Base-by-base conservation (phyloP, 768 basidiomycete species). In the Rhizopogon vesiculosus region DNA sequence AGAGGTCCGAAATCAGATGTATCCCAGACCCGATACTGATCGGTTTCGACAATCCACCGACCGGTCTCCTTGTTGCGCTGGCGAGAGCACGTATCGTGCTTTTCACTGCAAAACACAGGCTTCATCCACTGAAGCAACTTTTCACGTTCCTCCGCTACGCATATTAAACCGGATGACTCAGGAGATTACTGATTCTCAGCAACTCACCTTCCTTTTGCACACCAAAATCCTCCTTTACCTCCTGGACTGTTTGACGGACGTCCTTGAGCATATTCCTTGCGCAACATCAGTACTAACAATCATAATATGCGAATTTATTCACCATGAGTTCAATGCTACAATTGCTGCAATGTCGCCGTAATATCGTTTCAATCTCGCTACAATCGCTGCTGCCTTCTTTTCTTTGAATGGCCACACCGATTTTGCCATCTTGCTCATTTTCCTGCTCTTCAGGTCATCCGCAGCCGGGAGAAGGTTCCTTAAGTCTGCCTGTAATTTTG, bases 401-500 rank as follows among this genome's bases (percentile, higher is more conserved):
- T 56, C 40, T 15, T 56, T 56, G 40, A 52, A 56, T 2, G 55
- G 55, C 55, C 55, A 56, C 15, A 1, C 16, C 33, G 43, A 13
- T 42, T 2, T 52, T 4, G 19, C 7, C 7, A 2, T 19, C 16
- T 0, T 22, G 7, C 28, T 16, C 42, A 52, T 28, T 9, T 25
- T 22, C 22, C 28, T 43, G 4, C 44, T 45, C 29, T 8, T 15
- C 3, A 16, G 39, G 3, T 29, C 29, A 4, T 10, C 33, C 4
- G 25, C 25, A 25, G 3, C 25, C 1, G 50, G 48, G 5, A 51
- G 29, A 28, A 56, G 19, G 1, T 33, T 35, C 28, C 42, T 42
- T 15, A 56, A 18, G 16, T 29, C 19, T n/a, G 5, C 25, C 1
- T 56, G 19, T n/a, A 25, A 56, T 9, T 53, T 42, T 3, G 15